These are phyloP conservation scores for Saururus chinensis DNA, from an alignment of 164 flowering plant species.

Conservation along the genomic window DNA sequence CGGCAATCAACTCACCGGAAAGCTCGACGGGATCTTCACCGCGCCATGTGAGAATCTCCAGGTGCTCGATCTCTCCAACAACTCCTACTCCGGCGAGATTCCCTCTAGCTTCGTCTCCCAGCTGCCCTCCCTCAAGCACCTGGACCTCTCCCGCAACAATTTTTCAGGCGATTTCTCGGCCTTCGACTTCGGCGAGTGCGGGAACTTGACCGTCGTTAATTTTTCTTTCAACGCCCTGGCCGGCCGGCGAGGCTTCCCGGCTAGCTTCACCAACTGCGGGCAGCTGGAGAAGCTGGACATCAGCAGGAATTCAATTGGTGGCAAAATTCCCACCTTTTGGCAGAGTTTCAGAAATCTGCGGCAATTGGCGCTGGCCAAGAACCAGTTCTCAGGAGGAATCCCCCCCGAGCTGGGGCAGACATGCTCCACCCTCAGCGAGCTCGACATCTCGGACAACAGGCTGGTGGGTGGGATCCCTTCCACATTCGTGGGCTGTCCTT, in stretches of 20 bases:
- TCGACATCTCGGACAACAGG: constrained; percentile 57
- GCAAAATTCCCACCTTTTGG: constrained; percentile 34
- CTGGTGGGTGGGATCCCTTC: constrained; percentile 54
- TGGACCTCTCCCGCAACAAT: constrained; percentile 61
- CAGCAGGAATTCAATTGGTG: constrained; percentile 30
- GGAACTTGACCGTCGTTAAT: constrained; percentile 39
- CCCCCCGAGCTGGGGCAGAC: constrained; percentile 37
- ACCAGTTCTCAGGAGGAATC: constrained; percentile 49
- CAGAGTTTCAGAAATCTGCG: constrained; percentile 34
- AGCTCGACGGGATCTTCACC: constrained; percentile 11
- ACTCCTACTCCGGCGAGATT: constrained; percentile 37
- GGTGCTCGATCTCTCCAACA: constrained; percentile 44
- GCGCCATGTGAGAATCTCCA: constrained; percentile 33
- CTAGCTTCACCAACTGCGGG: constrained; percentile 31
- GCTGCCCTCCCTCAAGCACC: constrained; percentile 10
- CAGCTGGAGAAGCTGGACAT: constrained; percentile 43
- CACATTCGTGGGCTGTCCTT: constrained; percentile 36
- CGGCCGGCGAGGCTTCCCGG: constrained; percentile 29
- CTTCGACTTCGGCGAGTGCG: constrained; percentile 39
- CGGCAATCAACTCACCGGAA: constrained; percentile 38
- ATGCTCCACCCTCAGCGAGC: constrained; percentile 39
- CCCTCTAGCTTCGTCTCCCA: constrained; percentile 15
- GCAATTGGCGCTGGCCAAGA: constrained; percentile 38
- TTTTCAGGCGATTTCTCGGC: constrained; percentile 40
- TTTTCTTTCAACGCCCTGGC: constrained; percentile 42